A percentile compares a stretch with the other conserved stretches of the same genome.
phyloP scores from a whole-genome alignment of 441 rosid genomes.

The Arabidopsis hybrid region DNA sequence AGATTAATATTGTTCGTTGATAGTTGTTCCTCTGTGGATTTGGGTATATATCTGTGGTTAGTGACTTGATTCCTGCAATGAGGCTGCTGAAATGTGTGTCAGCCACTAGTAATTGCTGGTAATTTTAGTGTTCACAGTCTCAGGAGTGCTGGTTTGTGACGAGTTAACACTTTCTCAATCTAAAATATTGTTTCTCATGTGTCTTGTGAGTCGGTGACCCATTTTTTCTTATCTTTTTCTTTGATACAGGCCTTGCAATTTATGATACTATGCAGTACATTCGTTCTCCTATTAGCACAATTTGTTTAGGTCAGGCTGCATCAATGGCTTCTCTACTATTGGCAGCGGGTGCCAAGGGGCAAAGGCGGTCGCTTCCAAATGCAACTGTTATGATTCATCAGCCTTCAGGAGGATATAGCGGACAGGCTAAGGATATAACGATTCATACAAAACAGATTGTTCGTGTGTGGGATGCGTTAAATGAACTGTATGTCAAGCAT shows the following conservation, averaged over 20 bases:
- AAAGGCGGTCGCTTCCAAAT: conserved; percentile 93
- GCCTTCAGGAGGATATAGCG: conserved; percentile 98
- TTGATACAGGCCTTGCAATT: conserved; percentile 83
- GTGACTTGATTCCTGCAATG: conserved; percentile 1
- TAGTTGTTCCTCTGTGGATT: neutral
- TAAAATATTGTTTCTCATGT: neutral
- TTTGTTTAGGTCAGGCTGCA: conserved; percentile 97
- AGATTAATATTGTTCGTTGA: neutral
- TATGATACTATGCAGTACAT: conserved; percentile 98
- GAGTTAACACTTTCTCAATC: neutral
- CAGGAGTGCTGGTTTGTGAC: conserved; percentile 13
- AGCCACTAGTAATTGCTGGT: conserved; percentile 8
- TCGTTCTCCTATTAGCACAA: conserved; percentile 87
- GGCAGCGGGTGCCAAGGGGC: conserved; percentile 90
- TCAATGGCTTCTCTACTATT: conserved; percentile 97
- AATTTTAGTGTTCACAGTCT: neutral
- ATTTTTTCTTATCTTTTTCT: conserved; percentile 5
- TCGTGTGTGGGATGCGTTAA: conserved; percentile 87
- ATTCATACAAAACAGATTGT: conserved; percentile 95
- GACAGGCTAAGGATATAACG: conserved; percentile 93
- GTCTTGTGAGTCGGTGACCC: conserved; percentile 9
- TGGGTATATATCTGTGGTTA: neutral
- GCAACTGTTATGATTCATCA: conserved; percentile 96
- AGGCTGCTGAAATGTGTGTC: conserved; percentile 14
- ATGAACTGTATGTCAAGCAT: conserved; percentile 75